Evolutionary conservation across 176 grass and related monocot genomes (phyloP), one percentile per base, ranked within the genome.

Genomic region (Panicum miliaceum): DNA sequence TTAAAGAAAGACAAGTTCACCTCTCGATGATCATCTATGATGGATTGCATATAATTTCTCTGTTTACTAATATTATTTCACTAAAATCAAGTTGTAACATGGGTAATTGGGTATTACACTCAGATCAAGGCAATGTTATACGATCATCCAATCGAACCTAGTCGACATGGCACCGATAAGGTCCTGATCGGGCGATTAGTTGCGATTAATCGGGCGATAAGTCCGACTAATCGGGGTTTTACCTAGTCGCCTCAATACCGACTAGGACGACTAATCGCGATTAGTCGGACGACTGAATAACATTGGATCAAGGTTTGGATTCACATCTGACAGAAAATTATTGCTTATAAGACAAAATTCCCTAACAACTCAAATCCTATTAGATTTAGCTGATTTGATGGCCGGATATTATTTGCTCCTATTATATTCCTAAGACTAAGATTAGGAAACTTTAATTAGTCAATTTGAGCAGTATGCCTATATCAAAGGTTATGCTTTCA

Each of bases 231-330:
- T n/a, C n/a, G n/a, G n/a, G n/a, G n/a, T n/a, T n/a, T n/a, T n/a
- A n/a, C n/a, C n/a, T n/a, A n/a, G n/a, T n/a, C n/a, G n/a, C n/a
- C n/a, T n/a, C n/a, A n/a, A n/a, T n/a, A n/a, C n/a, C n/a, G n/a
- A n/a, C n/a, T n/a, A n/a, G n/a, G n/a, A n/a, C n/a, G n/a, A n/a
- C n/a, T n/a, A n/a, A n/a, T n/a, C n/a, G n/a, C n/a, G n/a, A n/a
- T n/a, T n/a, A n/a, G n/a, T n/a, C n/a, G n/a, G n/a, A n/a, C n/a
- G n/a, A n/a, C n/a, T n/a, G n/a, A n/a, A n/a, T n/a, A n/a, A n/a
- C n/a, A n/a, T n/a, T n/a, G n/a, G n/a, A n/a, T n/a, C 54, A 73
- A 4, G 29, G 23, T 83, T 83, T 73, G 41, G 14, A 50, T 75
- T 74, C 58, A 50, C 47, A 68, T 7, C 47, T 68, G 32, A 40